Evolutionary conservation across 2,329 filamentous ascomycete genomes (phyloP).

Genomic region (Fusarium sp.): DNA sequence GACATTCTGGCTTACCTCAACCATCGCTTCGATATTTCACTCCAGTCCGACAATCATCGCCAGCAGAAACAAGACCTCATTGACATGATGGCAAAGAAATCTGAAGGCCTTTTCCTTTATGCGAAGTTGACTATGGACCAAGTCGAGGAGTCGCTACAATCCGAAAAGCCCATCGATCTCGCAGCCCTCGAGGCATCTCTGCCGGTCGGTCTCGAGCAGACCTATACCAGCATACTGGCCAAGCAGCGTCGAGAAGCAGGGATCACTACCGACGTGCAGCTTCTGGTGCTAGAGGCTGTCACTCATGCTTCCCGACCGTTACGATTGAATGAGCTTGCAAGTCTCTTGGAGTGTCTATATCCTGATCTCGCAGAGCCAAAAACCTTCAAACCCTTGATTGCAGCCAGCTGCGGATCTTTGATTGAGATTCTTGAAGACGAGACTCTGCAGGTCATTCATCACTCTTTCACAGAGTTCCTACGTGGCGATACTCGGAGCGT

Average conservation of each 20-base stretch:
- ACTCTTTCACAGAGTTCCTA: constrained; percentile 61
- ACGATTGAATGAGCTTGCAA: constrained; percentile 52
- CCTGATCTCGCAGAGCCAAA: constrained; percentile 18
- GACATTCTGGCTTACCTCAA: constrained; percentile 34
- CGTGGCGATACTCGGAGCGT: constrained; percentile 41
- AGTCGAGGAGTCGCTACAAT: constrained; percentile 10
- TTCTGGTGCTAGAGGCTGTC: constrained; percentile 51
- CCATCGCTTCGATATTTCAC: constrained; percentile 25
- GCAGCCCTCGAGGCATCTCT: constrained; percentile 23
- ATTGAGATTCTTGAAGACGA: constrained; percentile 59
- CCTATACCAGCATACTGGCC: constrained; percentile 51
- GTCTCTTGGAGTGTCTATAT: constrained; percentile 41
- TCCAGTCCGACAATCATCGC: neutral
- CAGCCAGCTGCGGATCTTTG: constrained; percentile 53
- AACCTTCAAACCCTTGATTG: constrained; percentile 50
- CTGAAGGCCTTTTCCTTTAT: constrained; percentile 39
- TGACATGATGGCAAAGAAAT: constrained; percentile 27
- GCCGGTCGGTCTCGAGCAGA: constrained; percentile 37
- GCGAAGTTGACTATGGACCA: constrained; percentile 43
- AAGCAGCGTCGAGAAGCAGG: constrained; percentile 50
- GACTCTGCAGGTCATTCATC: constrained; percentile 58
- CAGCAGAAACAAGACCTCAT: constrained; percentile 26
- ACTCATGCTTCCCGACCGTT: constrained; percentile 55
- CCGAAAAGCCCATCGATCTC: neutral
- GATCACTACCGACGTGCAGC: constrained; percentile 48